These are phyloP conservation scores for Phylloporus sp. DNA, from an alignment of 768 basidiomycete genomes.

Conservation along the genomic window DNA sequence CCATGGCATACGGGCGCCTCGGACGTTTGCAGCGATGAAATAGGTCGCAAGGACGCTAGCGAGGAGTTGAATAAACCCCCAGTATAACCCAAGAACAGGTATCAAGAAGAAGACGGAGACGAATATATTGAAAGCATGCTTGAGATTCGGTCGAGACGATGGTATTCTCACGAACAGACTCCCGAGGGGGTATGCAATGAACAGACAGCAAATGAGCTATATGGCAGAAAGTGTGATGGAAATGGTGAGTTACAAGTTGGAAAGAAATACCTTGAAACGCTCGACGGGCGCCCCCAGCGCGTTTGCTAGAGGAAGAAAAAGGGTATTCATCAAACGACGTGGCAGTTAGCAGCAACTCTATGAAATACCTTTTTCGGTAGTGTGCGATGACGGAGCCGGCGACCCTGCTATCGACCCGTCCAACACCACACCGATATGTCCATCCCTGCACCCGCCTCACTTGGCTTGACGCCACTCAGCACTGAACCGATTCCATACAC, in stretches of 20 bases:
- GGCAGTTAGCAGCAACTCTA: no score
- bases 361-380: no score
- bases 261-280: slow-evolving; percentile 64
- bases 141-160: slow-evolving; percentile 53
- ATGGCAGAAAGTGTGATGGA: slow-evolving; percentile 1
- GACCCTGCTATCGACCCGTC: no score
- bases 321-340: slow-evolving; percentile 47
- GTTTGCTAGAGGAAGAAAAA: slow-evolving; percentile 59
- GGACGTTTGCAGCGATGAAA: slow-evolving; percentile 52
- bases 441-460: slow-evolving; percentile 8
- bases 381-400: no score
- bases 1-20: slow-evolving; percentile 83
- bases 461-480: slow-evolving; percentile 3
- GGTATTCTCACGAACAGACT: slow-evolving; percentile 84
- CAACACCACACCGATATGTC: no score
- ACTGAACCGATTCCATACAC: slow-evolving; percentile 40
- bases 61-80: slow-evolving; percentile 72
- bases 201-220: slow-evolving; percentile 82
- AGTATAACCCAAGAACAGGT: slow-evolving; percentile 64
- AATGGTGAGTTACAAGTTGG: neutral
- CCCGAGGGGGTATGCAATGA: slow-evolving; percentile 89
- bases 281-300: slow-evolving; percentile 75
- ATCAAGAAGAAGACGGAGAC: slow-evolving; percentile 76
- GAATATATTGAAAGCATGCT: slow-evolving; percentile 76
- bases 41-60: slow-evolving; percentile 73